Evolutionary conservation across 352 stramenopile genomes (phyloP), one percentile per base, ranked within the genome.

Genomic region (Pythium rhizo-oryzae): DNA sequence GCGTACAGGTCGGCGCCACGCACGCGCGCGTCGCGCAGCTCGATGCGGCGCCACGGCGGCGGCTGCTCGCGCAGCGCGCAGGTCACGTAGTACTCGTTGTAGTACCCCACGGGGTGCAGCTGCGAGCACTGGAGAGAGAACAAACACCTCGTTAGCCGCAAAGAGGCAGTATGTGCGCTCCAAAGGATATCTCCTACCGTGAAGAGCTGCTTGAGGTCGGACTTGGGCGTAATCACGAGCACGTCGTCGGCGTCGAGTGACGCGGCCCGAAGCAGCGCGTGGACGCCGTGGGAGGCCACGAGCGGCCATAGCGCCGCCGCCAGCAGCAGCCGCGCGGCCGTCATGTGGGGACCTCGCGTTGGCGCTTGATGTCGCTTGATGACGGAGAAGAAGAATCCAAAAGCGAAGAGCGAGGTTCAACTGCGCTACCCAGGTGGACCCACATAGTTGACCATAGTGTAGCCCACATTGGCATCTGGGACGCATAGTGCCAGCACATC

Each of bases 1-100:
- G 44, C 50, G 59, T 61, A 51, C 21, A 68, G 25, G 44, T 65
- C 56, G 24, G 78, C 64, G 25, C 75, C 76, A 52, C 88, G 80
- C 35, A 94, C 52, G 24, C 56, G 63, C 30, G 76, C 77, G 68
- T 84, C 69, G 24, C 92, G 65, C 21, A 79, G 30, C 12, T 67
- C 53, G 7, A 91, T 12, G 12, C 28, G 41, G 13, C 74, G 70
- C 24, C 75, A 72, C 13, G 62, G 68, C 13, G 78, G 74, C n/a
- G 81, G 37, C n/a, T 62, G 19, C n/a, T 61, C 13, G 21, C 47
- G 49, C 12, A 94, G 71, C 46, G 72, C 66, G 56, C 87, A 96
- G n/a, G 77, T 64, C 12, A 92, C 81, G 65, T 89, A 96, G 62
- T 90, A 93, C 59, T 96, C 87, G 64, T 96, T 94, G 72, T 89